A percentile compares a stretch with the other conserved stretches of the same genome.
Evolutionary conservation across 2,329 filamentous ascomycete genomes (phyloP).

Genomic region (Epicoccum sorghinum): DNA sequence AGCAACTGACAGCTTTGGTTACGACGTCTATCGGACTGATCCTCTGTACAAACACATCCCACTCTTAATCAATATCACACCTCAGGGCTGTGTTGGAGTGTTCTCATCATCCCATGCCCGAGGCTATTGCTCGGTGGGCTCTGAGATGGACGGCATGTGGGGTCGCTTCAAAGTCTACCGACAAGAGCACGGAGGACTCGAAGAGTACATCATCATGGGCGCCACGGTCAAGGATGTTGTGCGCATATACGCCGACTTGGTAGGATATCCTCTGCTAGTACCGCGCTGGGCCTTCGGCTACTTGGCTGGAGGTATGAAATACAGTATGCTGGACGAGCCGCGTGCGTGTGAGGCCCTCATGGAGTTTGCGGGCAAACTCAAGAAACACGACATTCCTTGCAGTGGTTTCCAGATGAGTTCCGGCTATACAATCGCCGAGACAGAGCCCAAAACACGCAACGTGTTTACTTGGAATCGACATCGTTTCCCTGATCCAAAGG

Average conservation of each 20-base stretch:
- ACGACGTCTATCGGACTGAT: conserved; percentile 73
- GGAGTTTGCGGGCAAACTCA: conserved; percentile 65
- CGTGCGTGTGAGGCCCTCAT: conserved; percentile 63
- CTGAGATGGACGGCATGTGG: conserved; percentile 78
- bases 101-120: conserved; percentile 71
- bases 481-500: conserved; percentile 71
- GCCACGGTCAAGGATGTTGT: conserved; percentile 71
- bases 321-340: conserved; percentile 63
- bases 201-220: conserved; percentile 73
- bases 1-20: conserved; percentile 75
- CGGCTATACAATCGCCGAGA: conserved; percentile 72
- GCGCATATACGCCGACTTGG: conserved; percentile 68
- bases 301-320: conserved; percentile 70
- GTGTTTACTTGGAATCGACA: conserved; percentile 75
- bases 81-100: conserved; percentile 67
- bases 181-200: conserved; percentile 73
- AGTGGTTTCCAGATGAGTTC: conserved; percentile 76
- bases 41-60: conserved; percentile 79
- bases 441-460: conserved; percentile 71
- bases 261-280: conserved; percentile 70
- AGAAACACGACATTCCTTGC: conserved; percentile 70
- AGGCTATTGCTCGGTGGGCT: conserved; percentile 70
- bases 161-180: conserved; percentile 76
- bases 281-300: conserved; percentile 77
- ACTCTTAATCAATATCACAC: conserved; percentile 70